These are phyloP conservation scores for Lentinula detonsa DNA, from an alignment of 768 basidiomycete species.

Conservation along the genomic window DNA sequence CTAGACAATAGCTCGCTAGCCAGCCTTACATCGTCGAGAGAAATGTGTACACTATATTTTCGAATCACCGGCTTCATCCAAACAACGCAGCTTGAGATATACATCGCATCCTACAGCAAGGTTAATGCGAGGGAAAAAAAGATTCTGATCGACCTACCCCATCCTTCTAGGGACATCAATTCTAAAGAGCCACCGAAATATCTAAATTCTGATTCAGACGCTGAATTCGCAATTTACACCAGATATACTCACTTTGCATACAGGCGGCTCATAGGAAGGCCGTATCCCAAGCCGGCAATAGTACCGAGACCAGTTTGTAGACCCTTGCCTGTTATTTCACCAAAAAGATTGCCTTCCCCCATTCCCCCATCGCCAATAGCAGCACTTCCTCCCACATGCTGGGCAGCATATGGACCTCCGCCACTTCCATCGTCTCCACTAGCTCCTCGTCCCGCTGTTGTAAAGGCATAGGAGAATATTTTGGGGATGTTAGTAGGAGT, in stretches of 20 bases:
- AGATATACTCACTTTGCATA: constrained; percentile 50
- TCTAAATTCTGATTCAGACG: constrained; percentile 23
- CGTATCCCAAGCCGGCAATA: constrained; percentile 86
- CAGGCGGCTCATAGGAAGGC: constrained; percentile 73
- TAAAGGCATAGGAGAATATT: constrained; percentile 91
- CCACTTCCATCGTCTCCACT: constrained; percentile 33
- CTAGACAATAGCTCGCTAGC: no score
- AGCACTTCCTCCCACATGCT: constrained; percentile 69
- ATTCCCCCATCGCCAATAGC: constrained; percentile 37
- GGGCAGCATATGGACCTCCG: constrained; percentile 74
- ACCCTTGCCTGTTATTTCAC: constrained; percentile 73
- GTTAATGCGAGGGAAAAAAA: not conserved
- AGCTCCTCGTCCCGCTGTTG: constrained; percentile 62
- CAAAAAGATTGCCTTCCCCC: constrained; percentile 55
- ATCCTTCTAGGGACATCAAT: constrained; percentile 75
- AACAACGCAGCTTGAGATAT: constrained; percentile 41
- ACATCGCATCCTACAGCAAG: constrained; percentile 37
- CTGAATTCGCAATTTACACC: constrained; percentile 1
- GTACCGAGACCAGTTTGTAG: constrained; percentile 82
- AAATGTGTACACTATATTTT: constrained; percentile 21
- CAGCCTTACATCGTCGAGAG: no score
- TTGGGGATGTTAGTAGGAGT: constrained; percentile 64
- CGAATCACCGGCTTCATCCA: constrained; percentile 43
- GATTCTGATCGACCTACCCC: constrained; percentile 44
- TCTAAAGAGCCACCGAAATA: constrained; percentile 88